Conservation (phyloP, 352 stramenopile genomes). For the Phytophthora pini region DNA sequence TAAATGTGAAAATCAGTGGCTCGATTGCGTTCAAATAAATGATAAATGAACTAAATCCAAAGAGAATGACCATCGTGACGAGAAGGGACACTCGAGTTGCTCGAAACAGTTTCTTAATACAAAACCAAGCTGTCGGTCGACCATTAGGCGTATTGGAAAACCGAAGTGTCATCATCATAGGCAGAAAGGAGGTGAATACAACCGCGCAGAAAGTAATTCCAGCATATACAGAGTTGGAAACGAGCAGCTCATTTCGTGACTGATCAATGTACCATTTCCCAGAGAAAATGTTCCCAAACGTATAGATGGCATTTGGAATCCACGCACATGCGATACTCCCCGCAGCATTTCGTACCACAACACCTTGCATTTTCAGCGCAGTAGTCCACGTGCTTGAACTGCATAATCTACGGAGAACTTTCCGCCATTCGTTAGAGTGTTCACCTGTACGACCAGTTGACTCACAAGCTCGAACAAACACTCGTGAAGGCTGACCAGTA, state of each 20-base stretch:
- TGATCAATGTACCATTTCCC: neutral
- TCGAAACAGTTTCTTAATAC: neutral
- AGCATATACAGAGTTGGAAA: constrained; percentile 15
- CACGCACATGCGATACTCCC: constrained; percentile 14
- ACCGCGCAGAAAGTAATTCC: constrained; percentile 8
- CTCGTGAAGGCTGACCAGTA: neutral
- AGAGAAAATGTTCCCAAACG: too few species aligned
- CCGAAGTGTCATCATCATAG: constrained; percentile 1
- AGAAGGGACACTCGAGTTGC: constrained; percentile 2
- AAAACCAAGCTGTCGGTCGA: constrained; percentile 7
- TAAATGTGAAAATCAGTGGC: neutral
- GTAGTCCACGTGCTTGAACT: constrained; percentile 1
- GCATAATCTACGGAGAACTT: neutral
- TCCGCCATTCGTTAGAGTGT: neutral
- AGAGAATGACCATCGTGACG: neutral
- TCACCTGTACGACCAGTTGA: neutral
- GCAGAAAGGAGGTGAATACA: constrained; percentile 7
- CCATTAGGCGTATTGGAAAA: neutral
- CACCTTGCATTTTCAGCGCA: neutral
- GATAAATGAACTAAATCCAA: constrained; percentile 2
- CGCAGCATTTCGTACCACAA: constrained; percentile 15
- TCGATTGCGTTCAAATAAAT: neutral
- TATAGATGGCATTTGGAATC: constrained; percentile 5
- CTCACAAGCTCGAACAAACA: neutral
- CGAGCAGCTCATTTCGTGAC: constrained; percentile 9